Percentiles rank a stretch among this genome's conserved stretches.
Conservation (phyloP, 176 grass and related monocot species). For the Oryza glaberrima region DNA sequence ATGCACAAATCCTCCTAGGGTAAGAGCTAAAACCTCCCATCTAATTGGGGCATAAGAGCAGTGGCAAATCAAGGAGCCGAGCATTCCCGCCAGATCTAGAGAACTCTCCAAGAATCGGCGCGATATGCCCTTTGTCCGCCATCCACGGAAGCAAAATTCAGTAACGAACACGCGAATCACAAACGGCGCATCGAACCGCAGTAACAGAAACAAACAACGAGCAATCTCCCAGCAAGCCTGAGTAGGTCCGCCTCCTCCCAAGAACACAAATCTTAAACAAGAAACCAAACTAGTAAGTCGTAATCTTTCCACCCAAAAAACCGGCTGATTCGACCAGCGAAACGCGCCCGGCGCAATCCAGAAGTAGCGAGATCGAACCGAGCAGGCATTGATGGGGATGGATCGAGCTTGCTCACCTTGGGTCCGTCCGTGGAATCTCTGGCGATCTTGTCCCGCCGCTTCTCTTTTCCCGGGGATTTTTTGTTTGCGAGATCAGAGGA, state of each 20-base stretch:
- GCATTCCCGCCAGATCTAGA: conserved; percentile 20
- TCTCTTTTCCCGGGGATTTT: conserved; percentile 1
- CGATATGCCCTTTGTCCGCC: background rate
- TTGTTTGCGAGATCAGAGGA: conserved; percentile 10
- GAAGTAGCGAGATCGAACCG: background rate
- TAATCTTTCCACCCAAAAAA: background rate
- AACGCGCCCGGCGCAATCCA: too few relatives aligned
- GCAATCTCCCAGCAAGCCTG: background rate
- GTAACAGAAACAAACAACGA: background rate
- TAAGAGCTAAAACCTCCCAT: background rate
- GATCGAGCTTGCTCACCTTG: conserved; percentile 38
- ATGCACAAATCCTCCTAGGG: background rate
- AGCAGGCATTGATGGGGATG: background rate
- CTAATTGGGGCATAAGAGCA: background rate
- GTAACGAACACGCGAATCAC: background rate
- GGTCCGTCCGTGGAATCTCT: background rate
- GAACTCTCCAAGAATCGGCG: too few relatives aligned
- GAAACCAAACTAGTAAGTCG: too few relatives aligned
- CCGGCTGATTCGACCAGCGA: background rate
- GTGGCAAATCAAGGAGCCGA: background rate
- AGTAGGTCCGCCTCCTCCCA: background rate
- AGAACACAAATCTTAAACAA: conserved; percentile 1
- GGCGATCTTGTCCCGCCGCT: background rate
- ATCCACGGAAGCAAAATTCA: background rate
- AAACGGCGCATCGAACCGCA: background rate